These are phyloP conservation scores for Tylopilus plumbeoviolaceoides DNA, from an alignment of 768 basidiomycete genomes.

Conservation along the genomic window DNA sequence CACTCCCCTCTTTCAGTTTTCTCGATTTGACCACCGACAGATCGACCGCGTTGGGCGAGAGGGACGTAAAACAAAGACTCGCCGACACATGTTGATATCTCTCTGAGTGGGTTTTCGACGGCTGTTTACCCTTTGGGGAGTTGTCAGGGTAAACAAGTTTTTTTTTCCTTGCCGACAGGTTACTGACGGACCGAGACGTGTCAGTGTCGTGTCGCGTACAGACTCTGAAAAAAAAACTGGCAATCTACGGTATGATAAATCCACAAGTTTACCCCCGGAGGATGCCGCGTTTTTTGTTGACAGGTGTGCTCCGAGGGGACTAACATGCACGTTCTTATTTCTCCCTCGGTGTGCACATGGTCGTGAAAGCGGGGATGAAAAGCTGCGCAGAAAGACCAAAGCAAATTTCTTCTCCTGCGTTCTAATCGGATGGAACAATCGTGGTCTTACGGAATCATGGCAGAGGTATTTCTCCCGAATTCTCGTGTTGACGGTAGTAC, in stretches of 20 bases:
- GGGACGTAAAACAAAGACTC: constrained; percentile 22
- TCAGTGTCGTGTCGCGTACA: background rate
- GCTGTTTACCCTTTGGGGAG: background rate
- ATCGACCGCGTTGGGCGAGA: background rate
- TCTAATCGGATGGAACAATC: constrained; percentile 1
- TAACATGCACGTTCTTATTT: background rate
- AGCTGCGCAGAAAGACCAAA: background rate
- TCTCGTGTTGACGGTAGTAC: background rate
- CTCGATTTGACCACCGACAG: constrained; percentile 15
- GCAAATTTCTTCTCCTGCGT: background rate
- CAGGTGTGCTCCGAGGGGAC: constrained; percentile 1
- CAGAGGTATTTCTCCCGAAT: constrained; percentile 1
- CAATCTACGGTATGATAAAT: background rate
- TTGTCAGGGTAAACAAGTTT: background rate
- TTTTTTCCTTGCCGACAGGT: background rate
- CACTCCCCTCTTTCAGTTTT: constrained; percentile 11
- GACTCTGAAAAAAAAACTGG: background rate
- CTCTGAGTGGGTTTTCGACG: background rate
- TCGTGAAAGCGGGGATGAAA: constrained; percentile 7
- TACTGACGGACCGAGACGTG: background rate
- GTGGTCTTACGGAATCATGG: constrained; percentile 15
- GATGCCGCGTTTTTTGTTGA: constrained; percentile 7
- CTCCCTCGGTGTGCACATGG: background rate
- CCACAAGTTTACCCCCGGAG: background rate
- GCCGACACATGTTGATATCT: constrained; percentile 18